phyloP scores from a whole-genome alignment of 2,329 filamentous ascomycete species.

The Pyricularia grisea region DNA sequence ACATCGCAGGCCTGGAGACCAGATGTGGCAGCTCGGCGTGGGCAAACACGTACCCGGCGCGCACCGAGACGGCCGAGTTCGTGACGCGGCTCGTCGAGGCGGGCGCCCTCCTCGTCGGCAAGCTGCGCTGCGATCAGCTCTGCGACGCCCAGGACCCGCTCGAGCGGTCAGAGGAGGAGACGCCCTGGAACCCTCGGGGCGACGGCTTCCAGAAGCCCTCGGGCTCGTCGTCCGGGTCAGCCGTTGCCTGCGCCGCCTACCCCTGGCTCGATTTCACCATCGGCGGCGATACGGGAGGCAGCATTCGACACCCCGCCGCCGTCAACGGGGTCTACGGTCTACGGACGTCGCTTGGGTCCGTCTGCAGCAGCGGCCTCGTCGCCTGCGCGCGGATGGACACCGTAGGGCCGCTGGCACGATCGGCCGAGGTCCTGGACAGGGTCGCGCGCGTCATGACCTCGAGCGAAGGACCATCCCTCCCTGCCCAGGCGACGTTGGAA shows the following conservation, averaged over 20 bases:
- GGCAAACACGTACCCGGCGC: background rate
- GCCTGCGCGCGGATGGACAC: background rate
- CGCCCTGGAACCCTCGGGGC: constrained; percentile 34
- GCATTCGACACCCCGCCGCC: constrained; percentile 6
- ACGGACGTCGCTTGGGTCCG: background rate
- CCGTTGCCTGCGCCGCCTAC: constrained; percentile 28
- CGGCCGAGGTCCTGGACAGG: background rate
- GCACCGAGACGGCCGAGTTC: constrained; percentile 25
- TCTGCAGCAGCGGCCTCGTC: background rate
- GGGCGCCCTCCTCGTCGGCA: constrained; percentile 49
- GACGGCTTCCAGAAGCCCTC: constrained; percentile 37
- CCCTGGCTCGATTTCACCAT: constrained; percentile 34
- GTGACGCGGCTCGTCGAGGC: constrained; percentile 38
- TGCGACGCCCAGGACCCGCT: constrained; percentile 28
- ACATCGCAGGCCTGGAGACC: constrained; percentile 2
- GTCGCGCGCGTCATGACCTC: background rate
- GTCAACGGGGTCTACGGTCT: constrained; percentile 30
- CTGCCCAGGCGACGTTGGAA: background rate
- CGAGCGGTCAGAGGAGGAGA: constrained; percentile 33
- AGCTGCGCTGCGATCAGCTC: constrained; percentile 30
- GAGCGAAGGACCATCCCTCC: background rate
- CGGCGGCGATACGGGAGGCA: constrained; percentile 26
- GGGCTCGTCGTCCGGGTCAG: constrained; percentile 33
- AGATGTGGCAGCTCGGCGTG: background rate
- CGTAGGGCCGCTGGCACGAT: background rate